Evolutionary conservation across 345 rosid species (phyloP), one percentile per base, ranked within the genome.

Genomic region (Camelina hispida): DNA sequence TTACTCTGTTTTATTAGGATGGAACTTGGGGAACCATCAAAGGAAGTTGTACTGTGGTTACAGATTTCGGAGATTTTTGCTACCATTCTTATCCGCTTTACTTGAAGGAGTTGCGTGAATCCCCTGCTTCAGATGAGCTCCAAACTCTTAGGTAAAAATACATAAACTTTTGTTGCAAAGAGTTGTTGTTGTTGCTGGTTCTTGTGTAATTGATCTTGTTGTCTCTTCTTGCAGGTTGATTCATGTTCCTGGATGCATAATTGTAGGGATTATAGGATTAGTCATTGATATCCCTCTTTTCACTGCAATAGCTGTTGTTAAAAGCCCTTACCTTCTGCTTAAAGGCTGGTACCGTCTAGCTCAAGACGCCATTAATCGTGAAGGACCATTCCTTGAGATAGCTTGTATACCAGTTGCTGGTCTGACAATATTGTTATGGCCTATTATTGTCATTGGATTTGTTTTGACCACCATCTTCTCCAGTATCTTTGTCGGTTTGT

Each of bases 381-480:
- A 91, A 75, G 96, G 94, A 3, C 97, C 93, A 4, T 91, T 93
- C 71, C 92, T 89, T 12, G 93, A 91, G 72, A 86, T 89, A 58
- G 97, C 87, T 71, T 88, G 97, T 79, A 87, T 89, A 40, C 96
- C 89, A 0, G 62, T 93, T 82, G 97, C 88, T 62, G 88, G 97
- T 60, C 81, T 88, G 79, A 82, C 91, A n/a, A 88, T 91, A 79
- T 79, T 93, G 35, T 37, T 89, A 48, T 89, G 97, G 96, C 98
- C 98, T 34, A 79, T 91, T 15, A 80, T 87, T 20, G 97, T 89
- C 67, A 73, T 86, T 73, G 93, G 88, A 17, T 87, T 91, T 84
- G 77, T 91, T 14, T 42, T 91, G 20, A 46, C 51, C 28, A 82
- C 91, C 52, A 76, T 86, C 60, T 82, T 89, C 76, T 77, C 88